Conservation (phyloP, 129 eudicot species). For the Centaurea solstitialis region DNA sequence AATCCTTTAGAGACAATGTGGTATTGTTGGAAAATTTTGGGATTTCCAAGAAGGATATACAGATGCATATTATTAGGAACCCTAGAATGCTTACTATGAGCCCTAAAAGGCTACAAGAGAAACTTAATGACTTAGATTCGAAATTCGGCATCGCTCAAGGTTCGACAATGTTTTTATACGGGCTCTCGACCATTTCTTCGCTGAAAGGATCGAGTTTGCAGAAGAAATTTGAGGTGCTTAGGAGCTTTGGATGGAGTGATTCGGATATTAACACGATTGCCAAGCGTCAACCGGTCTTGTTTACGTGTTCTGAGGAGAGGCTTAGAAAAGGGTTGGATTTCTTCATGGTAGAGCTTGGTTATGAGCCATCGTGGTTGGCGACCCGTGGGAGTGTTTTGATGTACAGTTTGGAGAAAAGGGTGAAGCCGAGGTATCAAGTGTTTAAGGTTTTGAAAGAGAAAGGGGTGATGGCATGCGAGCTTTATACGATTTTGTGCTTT, state of each 20-base stretch:
- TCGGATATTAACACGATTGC: slow-evolving; percentile 19
- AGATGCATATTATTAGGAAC: slow-evolving; percentile 15
- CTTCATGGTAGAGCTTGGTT: slow-evolving; percentile 36
- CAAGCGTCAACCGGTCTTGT: slow-evolving; percentile 24
- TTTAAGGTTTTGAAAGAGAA: slow-evolving; percentile 27
- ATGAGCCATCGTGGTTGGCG: slow-evolving; percentile 21
- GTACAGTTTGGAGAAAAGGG: slow-evolving; percentile 43
- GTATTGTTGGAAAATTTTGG: slow-evolving; percentile 17
- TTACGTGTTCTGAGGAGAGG: slow-evolving; percentile 34
- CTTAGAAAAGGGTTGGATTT: slow-evolving; percentile 24
- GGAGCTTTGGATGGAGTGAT: slow-evolving; percentile 44
- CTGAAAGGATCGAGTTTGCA: not conserved
- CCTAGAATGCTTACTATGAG: slow-evolving; percentile 22
- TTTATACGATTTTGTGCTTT: slow-evolving; percentile 19
- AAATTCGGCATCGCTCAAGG: slow-evolving; percentile 32
- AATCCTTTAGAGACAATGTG: slow-evolving; percentile 20
- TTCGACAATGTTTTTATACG: slow-evolving; percentile 22
- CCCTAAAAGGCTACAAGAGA: slow-evolving; percentile 12
- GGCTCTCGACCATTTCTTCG: slow-evolving; percentile 24
- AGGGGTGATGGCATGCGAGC: slow-evolving; percentile 6
- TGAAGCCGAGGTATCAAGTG: slow-evolving; percentile 34
- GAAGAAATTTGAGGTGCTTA: slow-evolving; percentile 32
- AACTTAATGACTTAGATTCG: slow-evolving; percentile 15
- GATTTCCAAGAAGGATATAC: slow-evolving; percentile 10
- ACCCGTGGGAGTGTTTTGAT: slow-evolving; percentile 18